These are phyloP conservation scores for Corylus americana DNA, from an alignment of 306 rosid species.

Conservation along the genomic window DNA sequence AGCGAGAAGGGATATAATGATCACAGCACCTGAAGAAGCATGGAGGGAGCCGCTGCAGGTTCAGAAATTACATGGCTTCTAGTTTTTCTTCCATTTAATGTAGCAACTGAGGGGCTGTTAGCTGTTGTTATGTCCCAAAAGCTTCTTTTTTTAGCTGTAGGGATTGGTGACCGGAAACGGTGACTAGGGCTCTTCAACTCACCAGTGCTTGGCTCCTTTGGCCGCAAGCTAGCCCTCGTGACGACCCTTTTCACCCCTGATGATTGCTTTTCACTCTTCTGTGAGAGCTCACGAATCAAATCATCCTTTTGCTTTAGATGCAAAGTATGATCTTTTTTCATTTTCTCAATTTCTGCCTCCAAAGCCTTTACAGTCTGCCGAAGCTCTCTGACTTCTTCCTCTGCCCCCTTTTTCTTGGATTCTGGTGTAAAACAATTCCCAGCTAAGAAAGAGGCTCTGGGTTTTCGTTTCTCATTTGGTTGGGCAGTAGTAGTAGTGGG, in stretches of 20 bases:
- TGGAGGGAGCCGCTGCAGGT: conserved; percentile 67
- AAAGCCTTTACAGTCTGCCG: conserved; percentile 57
- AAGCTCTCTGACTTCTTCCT: conserved; percentile 58
- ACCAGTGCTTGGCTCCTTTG: conserved; percentile 62
- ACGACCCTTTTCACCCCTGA: conserved; percentile 43
- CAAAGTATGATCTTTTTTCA: conserved; percentile 65
- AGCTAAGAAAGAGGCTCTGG: conserved; percentile 66
- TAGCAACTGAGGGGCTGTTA: conserved; percentile 75
- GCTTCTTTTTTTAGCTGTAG: conserved; percentile 84
- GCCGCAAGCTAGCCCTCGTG: conserved; percentile 55
- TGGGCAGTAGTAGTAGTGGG: conserved; percentile 63
- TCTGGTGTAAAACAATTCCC: conserved; percentile 82
- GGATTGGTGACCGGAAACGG: conserved; percentile 79
- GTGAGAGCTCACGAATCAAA: conserved; percentile 58
- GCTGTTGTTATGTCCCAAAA: conserved; percentile 92
- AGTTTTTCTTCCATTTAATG: conserved; percentile 81
- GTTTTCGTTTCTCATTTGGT: conserved; percentile 56
- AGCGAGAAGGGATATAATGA: conserved; percentile 13
- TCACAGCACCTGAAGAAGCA: conserved; percentile 91
- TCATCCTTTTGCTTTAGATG: conserved; percentile 79
- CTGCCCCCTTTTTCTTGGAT: conserved; percentile 64
- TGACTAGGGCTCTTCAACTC: conserved; percentile 74
- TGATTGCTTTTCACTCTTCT: conserved; percentile 44
- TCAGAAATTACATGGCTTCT: conserved; percentile 78
- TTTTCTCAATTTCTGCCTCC: conserved; percentile 74